Evolutionary conservation across 495 filamentous ascomycete species (phyloP).

Genomic region (Penicillium ochrochloron): DNA sequence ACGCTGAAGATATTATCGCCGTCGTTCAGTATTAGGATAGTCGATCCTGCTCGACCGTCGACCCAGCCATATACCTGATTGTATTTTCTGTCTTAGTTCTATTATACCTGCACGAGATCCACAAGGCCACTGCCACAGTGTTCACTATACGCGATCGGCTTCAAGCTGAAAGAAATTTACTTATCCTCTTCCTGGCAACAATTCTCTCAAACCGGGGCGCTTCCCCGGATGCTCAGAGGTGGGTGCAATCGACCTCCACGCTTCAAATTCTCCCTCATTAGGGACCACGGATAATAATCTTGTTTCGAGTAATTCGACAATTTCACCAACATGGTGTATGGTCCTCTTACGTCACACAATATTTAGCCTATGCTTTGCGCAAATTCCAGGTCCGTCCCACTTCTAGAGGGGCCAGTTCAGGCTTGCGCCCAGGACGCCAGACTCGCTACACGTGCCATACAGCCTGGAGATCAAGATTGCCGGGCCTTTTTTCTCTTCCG

Average conservation of each 20-base stretch:
- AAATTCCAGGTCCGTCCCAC: background rate
- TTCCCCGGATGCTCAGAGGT: background rate
- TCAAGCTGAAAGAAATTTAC: background rate
- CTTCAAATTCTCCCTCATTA: background rate
- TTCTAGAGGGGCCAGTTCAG: background rate
- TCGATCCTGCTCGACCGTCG: conserved; percentile 23
- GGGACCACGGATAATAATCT: background rate
- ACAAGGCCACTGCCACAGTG: background rate
- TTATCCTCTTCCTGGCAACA: background rate
- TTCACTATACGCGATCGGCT: background rate
- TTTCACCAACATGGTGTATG: background rate
- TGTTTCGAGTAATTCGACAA: background rate
- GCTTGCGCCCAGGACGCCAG: background rate
- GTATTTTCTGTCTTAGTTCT: conserved; percentile 27
- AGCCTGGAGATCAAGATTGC: background rate
- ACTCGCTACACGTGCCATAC: background rate
- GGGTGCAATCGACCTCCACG: background rate
- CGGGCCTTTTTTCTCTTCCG: background rate
- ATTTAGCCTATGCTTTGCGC: background rate
- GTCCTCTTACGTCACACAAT: background rate
- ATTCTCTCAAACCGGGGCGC: background rate
- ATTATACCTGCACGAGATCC: conserved; percentile 21
- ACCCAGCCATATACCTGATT: conserved; percentile 28
- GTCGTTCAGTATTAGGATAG: conserved; percentile 27
- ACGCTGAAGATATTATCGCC: conserved; percentile 24